A percentile compares a stretch with the other conserved stretches of the same genome.
These are phyloP conservation scores for Huntiella abstrusa DNA, from an alignment of 2,329 filamentous ascomycete species.

Conservation along the genomic window DNA sequence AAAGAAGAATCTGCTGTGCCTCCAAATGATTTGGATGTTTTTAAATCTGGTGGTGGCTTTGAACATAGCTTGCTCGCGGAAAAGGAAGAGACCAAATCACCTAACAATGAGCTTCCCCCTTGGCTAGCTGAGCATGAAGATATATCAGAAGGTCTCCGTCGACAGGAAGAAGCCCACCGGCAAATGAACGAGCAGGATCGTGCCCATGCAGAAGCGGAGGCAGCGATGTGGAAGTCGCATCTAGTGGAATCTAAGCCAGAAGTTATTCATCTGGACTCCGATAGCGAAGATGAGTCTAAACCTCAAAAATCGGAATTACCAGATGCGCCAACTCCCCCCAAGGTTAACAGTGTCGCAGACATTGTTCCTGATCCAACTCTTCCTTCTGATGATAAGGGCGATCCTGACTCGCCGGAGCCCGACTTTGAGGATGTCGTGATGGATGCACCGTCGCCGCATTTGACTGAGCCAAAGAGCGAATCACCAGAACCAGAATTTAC, in stretches of 20 bases:
- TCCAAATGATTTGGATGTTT: neutral
- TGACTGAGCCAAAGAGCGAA: neutral
- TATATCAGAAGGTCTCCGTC: constrained; percentile 42
- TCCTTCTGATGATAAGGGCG: no score
- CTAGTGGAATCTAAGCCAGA: constrained; percentile 22
- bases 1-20: neutral
- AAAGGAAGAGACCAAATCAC: constrained; percentile 16
- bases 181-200: constrained; percentile 47
- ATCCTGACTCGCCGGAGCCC: constrained; percentile 1
- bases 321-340: no score
- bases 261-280: constrained; percentile 42
- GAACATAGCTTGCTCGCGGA: neutral
- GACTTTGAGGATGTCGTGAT: constrained; percentile 5
- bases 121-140: constrained; percentile 53
- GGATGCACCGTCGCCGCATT: neutral
- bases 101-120: constrained; percentile 46
- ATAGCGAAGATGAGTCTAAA: constrained; percentile 27
- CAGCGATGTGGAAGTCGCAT: constrained; percentile 14
- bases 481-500: constrained; percentile 20
- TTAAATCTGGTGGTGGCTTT: constrained; percentile 7
- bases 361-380: no score
- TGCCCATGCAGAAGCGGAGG: constrained; percentile 36
- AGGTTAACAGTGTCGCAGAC: no score
- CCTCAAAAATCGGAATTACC: neutral
- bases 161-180: constrained; percentile 34